Evolutionary conservation across 306 rosid genomes (phyloP).

Genomic region (Cicer judaicum): DNA sequence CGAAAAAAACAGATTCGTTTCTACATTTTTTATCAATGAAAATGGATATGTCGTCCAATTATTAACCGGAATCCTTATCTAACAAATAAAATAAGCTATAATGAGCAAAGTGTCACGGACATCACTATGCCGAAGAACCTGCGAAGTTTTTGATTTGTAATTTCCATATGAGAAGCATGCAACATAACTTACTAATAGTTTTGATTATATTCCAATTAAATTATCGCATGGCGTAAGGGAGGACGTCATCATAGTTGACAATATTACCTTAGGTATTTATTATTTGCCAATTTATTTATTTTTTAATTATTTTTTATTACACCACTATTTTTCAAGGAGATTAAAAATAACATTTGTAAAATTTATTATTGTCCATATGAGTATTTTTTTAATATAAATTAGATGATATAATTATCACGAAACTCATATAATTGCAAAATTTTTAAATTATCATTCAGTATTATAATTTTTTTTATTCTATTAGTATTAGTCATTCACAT

Average conservation of each 20-base stretch:
- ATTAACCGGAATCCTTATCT: conserved; percentile 26
- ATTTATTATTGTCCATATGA: no score
- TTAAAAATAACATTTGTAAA: no score
- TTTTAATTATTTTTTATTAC: not conserved
- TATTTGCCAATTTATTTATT: not conserved
- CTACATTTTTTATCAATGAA: not conserved
- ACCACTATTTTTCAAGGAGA: not conserved
- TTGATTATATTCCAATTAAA: not conserved
- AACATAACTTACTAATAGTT: not conserved
- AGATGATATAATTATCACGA: no score
- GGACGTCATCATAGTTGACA: conserved; percentile 24
- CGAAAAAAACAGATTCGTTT: not conserved
- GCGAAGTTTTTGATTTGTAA: not conserved
- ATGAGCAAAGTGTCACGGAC: conserved; percentile 32
- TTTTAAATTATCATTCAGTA: no score
- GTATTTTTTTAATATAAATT: no score
- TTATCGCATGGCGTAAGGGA: conserved; percentile 12
- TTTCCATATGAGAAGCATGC: not conserved
- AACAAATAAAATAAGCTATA: not conserved
- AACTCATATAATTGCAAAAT: no score
- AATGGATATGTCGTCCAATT: not conserved
- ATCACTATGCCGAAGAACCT: conserved; percentile 5
- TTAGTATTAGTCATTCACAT: no score
- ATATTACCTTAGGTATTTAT: not conserved
- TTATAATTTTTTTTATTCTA: no score